Conservation (phyloP, 2,329 filamentous ascomycete genomes). For the Botrytis byssoidea region DNA sequence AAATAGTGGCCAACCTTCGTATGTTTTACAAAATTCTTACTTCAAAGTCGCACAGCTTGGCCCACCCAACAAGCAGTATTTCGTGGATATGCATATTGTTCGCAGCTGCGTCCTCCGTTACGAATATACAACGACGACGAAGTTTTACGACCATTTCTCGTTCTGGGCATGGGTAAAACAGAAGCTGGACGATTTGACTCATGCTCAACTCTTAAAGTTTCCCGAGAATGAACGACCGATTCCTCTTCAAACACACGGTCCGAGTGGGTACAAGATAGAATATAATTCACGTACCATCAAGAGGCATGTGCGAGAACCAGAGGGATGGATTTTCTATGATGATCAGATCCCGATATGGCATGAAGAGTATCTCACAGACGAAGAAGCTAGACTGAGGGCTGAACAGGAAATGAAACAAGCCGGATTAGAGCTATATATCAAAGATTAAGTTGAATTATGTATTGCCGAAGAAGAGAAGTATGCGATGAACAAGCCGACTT, state of each 20-base stretch:
- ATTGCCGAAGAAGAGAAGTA: no score
- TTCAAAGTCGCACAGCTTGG: background rate
- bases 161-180: background rate
- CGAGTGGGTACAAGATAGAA: background rate
- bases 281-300: background rate
- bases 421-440: no score
- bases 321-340: background rate
- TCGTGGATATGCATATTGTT: background rate
- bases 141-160: background rate
- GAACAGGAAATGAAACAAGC: background rate
- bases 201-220: background rate
- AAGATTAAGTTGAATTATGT: no score
- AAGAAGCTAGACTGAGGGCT: background rate
- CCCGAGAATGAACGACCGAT: background rate
- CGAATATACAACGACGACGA: background rate
- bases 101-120: background rate
- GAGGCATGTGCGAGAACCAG: background rate
- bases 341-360: background rate
- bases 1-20: background rate
- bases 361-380: background rate
- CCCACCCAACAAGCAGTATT: background rate
- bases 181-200: background rate
- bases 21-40: background rate
- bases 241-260: background rate
- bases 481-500: background rate